Conservation (phyloP, 2,329 filamentous ascomycete species). For the Dactylella cylindrospora region DNA sequence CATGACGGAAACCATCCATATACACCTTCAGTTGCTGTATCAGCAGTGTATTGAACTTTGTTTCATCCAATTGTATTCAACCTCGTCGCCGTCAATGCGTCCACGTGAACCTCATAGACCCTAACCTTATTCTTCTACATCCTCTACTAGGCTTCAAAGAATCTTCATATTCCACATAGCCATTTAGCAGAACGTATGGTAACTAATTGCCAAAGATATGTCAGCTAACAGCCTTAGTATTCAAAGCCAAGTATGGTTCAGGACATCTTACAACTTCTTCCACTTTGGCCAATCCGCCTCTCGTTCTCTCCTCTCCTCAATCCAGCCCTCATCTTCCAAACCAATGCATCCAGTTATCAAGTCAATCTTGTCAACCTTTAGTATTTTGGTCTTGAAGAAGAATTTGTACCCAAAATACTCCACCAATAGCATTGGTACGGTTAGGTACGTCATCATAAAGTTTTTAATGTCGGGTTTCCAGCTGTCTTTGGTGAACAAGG, state of each 20-base stretch:
- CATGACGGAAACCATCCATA: too few relatives aligned
- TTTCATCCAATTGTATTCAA: too few relatives aligned
- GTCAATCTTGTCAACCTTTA: conserved; percentile 33
- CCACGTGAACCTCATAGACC: too few relatives aligned
- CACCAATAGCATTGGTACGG: conserved; percentile 35
- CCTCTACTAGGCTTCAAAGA: too few relatives aligned
- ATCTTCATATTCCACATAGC: too few relatives aligned
- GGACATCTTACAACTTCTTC: conserved; percentile 39
- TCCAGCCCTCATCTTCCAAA: conserved; percentile 36
- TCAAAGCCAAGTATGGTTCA: too few relatives aligned
- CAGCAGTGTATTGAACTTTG: too few relatives aligned
- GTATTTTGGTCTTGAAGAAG: conserved; percentile 40
- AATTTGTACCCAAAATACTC: conserved; percentile 40
- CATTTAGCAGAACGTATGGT: conserved; percentile 41
- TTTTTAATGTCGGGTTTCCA: conserved; percentile 42
- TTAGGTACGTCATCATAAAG: conserved; percentile 42
- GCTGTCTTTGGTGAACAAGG: conserved; percentile 35
- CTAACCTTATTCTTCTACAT: too few relatives aligned
- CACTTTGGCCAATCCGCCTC: conserved; percentile 40
- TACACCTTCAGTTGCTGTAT: too few relatives aligned
- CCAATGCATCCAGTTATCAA: conserved; percentile 36
- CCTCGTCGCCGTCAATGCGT: too few relatives aligned
- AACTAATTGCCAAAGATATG: background rate
- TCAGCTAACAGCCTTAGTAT: background rate
- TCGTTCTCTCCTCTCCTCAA: conserved; percentile 35